phyloP scores from a whole-genome alignment of 352 stramenopile genomes.

The Lagenidium giganteum region DNA sequence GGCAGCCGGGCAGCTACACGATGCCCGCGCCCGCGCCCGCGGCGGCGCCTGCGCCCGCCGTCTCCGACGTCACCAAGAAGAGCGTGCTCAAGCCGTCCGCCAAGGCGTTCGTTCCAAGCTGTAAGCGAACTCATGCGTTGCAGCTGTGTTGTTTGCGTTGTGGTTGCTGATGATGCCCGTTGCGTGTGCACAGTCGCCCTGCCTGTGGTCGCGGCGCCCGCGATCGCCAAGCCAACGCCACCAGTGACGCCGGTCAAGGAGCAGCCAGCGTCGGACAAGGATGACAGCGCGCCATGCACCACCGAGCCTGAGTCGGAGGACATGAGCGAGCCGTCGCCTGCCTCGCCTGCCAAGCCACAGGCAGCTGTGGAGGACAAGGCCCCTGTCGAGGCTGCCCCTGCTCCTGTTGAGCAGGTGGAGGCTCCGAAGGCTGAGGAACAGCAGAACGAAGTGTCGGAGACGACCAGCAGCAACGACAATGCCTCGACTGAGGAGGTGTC shows the following conservation, averaged over 20 bases:
- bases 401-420: too few species aligned
- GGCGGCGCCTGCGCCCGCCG: conserved; percentile 5
- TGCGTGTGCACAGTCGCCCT: conserved; percentile 18
- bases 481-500: conserved; percentile 12
- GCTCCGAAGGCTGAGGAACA: neutral
- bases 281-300: too few species aligned
- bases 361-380: neutral
- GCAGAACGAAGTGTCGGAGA: too few species aligned
- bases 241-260: conserved; percentile 4
- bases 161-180: conserved; percentile 23
- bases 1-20: conserved; percentile 24
- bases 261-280: conserved; percentile 16
- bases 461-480: too few species aligned
- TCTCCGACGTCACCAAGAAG: conserved; percentile 13
- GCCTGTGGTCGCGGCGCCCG: conserved; percentile 19
- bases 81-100: conserved; percentile 48
- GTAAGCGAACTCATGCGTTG: conserved; percentile 18
- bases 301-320: conserved; percentile 35
- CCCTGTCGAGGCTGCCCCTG: conserved; percentile 1
- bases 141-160: conserved; percentile 20
- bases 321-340: neutral
- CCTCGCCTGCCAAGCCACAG: conserved; percentile 10
- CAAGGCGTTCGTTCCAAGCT: conserved; percentile 54
- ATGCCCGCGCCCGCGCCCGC: conserved; percentile 4
- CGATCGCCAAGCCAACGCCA: conserved; percentile 12